Percentiles rank a stretch among this genome's conserved stretches.
Conservation (phyloP, 2,329 filamentous ascomycete genomes). For the Blastomyces emzantsi region DNA sequence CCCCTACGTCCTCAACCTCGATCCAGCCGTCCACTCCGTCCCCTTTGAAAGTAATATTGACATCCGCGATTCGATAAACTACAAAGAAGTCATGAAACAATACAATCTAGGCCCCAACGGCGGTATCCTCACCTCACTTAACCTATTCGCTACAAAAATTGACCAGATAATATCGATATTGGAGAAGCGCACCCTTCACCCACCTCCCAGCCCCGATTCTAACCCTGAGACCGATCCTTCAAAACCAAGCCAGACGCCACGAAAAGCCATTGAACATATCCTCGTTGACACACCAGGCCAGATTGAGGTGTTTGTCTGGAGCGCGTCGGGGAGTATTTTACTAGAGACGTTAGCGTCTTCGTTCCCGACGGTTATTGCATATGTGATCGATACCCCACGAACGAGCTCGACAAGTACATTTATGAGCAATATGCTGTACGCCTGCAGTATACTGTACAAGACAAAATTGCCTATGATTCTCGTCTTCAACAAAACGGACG, state of each 20-base stretch:
- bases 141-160: constrained; percentile 95
- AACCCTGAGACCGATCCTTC: not conserved
- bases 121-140: constrained; percentile 88
- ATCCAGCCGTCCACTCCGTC: constrained; percentile 85
- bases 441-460: constrained; percentile 97
- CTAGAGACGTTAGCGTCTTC: constrained; percentile 86
- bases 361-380: constrained; percentile 94
- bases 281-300: constrained; percentile 93
- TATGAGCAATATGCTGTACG: constrained; percentile 99
- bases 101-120: constrained; percentile 97
- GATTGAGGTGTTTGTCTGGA: constrained; percentile 99
- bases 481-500: constrained; percentile 98
- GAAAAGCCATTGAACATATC: constrained; percentile 64
- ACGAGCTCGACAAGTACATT: constrained; percentile 92
- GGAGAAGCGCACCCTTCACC: constrained; percentile 69
- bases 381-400: constrained; percentile 92
- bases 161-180: constrained; percentile 85
- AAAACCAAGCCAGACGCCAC: constrained; percentile 41
- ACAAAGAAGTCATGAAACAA: constrained; percentile 99
- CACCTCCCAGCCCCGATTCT: not conserved
- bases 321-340: constrained; percentile 85
- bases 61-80: constrained; percentile 97
- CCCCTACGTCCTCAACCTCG: constrained; percentile 94
- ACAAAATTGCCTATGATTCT: constrained; percentile 97
- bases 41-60: constrained; percentile 98